These are phyloP conservation scores for Malus hybrid DNA, from an alignment of 331 rosid genomes.

Conservation along the genomic window DNA sequence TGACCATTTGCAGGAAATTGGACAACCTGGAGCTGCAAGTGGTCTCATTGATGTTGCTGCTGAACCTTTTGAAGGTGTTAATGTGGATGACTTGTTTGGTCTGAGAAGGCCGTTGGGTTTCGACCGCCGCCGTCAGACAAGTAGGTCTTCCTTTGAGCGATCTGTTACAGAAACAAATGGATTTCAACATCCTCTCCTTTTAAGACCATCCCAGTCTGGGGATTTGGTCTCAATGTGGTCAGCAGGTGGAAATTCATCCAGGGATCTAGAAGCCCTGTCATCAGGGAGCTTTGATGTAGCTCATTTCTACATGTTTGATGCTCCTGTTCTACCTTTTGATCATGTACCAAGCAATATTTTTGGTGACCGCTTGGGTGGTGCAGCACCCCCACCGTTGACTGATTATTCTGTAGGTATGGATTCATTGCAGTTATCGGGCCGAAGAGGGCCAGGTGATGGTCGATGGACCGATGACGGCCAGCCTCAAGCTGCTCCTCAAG, in stretches of 20 bases:
- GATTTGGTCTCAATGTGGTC: slow-evolving; percentile 82
- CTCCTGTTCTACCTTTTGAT: slow-evolving; percentile 88
- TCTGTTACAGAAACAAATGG: slow-evolving; percentile 77
- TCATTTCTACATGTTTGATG: slow-evolving; percentile 95
- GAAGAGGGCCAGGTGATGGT: slow-evolving; percentile 81
- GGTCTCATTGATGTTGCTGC: slow-evolving; percentile 88
- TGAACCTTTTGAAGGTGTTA: slow-evolving; percentile 97
- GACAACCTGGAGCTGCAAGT: slow-evolving; percentile 73
- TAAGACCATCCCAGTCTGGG: slow-evolving; percentile 74
- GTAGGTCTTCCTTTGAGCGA: slow-evolving; percentile 90
- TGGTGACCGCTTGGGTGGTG: slow-evolving; percentile 77
- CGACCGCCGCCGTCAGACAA: slow-evolving; percentile 90
- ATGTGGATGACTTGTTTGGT: slow-evolving; percentile 93
- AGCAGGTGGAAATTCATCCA: slow-evolving; percentile 53
- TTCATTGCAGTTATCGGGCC: slow-evolving; percentile 73
- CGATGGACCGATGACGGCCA: slow-evolving; percentile 99
- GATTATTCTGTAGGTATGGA: slow-evolving; percentile 96
- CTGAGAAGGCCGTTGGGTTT: slow-evolving; percentile 70
- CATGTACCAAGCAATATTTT: slow-evolving; percentile 59
- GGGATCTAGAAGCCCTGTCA: slow-evolving; percentile 69
- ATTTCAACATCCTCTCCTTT: slow-evolving; percentile 94
- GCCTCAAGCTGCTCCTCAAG: slow-evolving; percentile 85
- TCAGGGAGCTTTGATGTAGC: slow-evolving; percentile 74
- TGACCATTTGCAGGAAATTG: slow-evolving; percentile 91
- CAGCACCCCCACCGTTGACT: slow-evolving; percentile 88